A percentile compares a stretch with the other conserved stretches of the same genome.
Conservation (phyloP, 306 rosid genomes). For the Citrullus colocynthis region DNA sequence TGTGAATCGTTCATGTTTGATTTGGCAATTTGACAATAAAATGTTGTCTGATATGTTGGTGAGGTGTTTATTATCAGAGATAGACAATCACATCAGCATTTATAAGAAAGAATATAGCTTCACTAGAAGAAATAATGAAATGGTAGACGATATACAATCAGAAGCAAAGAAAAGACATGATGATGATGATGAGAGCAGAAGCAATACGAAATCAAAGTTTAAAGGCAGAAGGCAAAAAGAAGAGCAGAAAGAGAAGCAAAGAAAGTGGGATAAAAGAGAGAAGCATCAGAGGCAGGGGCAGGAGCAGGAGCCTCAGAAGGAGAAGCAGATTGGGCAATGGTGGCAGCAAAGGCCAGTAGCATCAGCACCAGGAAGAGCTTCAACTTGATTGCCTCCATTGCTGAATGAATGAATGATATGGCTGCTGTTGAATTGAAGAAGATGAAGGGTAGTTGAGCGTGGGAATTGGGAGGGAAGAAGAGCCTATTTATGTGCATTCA, state of each 20-base stretch:
- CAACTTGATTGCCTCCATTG: slow-evolving; percentile 7
- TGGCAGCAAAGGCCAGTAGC: neutral
- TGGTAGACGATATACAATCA: neutral
- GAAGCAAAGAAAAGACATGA: neutral
- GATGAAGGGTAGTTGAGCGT: neutral
- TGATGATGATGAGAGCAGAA: neutral
- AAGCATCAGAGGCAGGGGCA: slow-evolving; percentile 1
- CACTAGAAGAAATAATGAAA: neutral
- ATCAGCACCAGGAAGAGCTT: neutral
- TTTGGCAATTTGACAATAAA: neutral
- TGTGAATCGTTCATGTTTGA: neutral
- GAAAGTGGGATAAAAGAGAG: slow-evolving; percentile 8
- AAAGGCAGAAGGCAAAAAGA: neutral
- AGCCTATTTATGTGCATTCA: neutral
- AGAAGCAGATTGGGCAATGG: neutral
- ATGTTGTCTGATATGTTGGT: neutral
- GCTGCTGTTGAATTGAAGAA: too few relatives aligned
- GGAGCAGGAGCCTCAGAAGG: slow-evolving; percentile 6
- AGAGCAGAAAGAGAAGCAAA: slow-evolving; percentile 8
- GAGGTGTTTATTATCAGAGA: neutral
- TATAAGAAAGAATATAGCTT: slow-evolving; percentile 5
- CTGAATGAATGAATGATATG: neutral
- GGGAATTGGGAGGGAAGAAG: neutral
- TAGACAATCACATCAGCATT: neutral
- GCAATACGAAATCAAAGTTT: neutral